Conservation (phyloP, 345 rosid genomes). For the Arabis hirsuta region DNA sequence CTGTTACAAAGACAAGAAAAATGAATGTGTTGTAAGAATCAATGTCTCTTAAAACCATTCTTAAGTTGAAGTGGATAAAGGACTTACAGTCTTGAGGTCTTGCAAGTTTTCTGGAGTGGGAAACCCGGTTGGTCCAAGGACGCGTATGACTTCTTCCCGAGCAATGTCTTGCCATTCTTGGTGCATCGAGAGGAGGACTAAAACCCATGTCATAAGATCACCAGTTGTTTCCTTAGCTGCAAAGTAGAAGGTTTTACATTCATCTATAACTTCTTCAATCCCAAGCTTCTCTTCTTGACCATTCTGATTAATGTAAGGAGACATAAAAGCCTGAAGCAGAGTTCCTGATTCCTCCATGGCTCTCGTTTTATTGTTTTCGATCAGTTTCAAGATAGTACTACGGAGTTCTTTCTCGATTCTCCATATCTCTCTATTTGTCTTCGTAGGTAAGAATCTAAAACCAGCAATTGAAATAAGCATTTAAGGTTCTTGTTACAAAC, state of each 20-base stretch:
- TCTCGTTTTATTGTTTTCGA: constrained; percentile 44
- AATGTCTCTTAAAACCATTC: neutral
- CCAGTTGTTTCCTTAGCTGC: constrained; percentile 89
- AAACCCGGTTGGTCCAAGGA: constrained; percentile 44
- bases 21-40: neutral
- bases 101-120: constrained; percentile 53
- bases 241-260: constrained; percentile 87
- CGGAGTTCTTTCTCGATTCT: constrained; percentile 70
- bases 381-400: constrained; percentile 55
- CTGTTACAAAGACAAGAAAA: constrained; percentile 44
- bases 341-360: constrained; percentile 49
- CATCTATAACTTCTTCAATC: constrained; percentile 75
- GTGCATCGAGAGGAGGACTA: constrained; percentile 67
- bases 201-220: constrained; percentile 67
- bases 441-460: constrained; percentile 73
- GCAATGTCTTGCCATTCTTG: constrained; percentile 85
- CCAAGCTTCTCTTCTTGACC: constrained; percentile 64
- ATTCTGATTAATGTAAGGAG: constrained; percentile 54
- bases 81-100: constrained; percentile 71
- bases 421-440: constrained; percentile 80
- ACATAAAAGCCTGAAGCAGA: constrained; percentile 60
- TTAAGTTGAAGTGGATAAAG: neutral
- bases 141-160: constrained; percentile 62
- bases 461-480: constrained; percentile 6
- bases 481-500: neutral